Evolutionary conservation across 2,329 filamentous ascomycete genomes (phyloP), one percentile per base, ranked within the genome.

Genomic region (Aspergillus cejpii): DNA sequence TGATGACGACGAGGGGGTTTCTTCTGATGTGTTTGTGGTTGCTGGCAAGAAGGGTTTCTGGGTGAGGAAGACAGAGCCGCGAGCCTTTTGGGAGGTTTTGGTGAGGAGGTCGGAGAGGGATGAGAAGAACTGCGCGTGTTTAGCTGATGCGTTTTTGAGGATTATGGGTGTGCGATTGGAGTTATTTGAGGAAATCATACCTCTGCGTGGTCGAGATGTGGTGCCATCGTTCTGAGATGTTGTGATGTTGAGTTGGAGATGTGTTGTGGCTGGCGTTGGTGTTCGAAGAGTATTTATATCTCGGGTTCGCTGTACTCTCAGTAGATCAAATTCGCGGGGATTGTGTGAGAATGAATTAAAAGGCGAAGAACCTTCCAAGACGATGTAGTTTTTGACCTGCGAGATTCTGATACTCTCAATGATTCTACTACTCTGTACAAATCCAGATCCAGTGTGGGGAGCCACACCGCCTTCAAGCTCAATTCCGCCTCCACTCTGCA

Each of bases 1-100:
- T 1, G 83, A 73, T 54, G 87, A 83, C 57, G 79, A 73, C 46
- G 84, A 73, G 11, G 76, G 72, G 43, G 51, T 44, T 21, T 55
- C 49, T 39, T 78, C 37, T 40, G 46, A 19, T 26, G 44, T 17
- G 26, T 47, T 36, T 10, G 51, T 17, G 28, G 48, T 29, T n/a
- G 19, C 15, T 34, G 31, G 31, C 24, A 57, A 44, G 6, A 72
- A 53, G 17, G 64, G 63, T 47, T 72, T 72, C 48, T 73, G 70
- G 3, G 66, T 66, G 43, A 73, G 62, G 59, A 60, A 68, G 20
- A 73, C 62, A 15, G 69, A 72, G 51, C 70, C 70, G 27, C 63
- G 64, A n/a, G 63, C 39, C 43, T 63, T 60, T 41, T 65, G 53
- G 29, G 68, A 67, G 20, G 69, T 68, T 26, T 58, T 64, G 27